Evolutionary conservation across 495 filamentous ascomycete species (phyloP), one percentile per base, ranked within the genome.

Genomic region (Penicillium turbatum): DNA sequence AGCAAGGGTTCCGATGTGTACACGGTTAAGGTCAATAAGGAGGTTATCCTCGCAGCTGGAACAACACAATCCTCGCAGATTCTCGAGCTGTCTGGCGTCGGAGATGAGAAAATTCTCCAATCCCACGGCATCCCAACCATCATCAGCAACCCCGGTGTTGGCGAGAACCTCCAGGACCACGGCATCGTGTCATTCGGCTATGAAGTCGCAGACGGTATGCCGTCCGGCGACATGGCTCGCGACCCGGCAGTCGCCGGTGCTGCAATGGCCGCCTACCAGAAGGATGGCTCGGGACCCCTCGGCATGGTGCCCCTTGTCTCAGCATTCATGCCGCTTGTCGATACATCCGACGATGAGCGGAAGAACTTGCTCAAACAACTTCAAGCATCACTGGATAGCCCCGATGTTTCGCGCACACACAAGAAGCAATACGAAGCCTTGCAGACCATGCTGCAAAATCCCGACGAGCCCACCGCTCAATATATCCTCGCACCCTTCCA

Each of bases 81-180:
- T 2, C 71, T 87, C 9, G 83, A 87, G 58, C 72, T 83, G 0
- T 88, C 85, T 0, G 84, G 85, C 10, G 63, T 87, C 40, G 84
- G 84, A 8, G 59, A 68, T 43, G 32, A 46, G 12, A 40, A 27
- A 1, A 13, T 48, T 6, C 31, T 56, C 26, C 51, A 38, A 43
- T 55, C 49, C 2, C 38, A 51, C 17, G 53, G 51, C 0, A 57
- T 61, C 19, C n/a, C 12, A 6, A 32, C 55, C 1, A 7, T 61
- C 1, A 44, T 78, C 29, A 57, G 75, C 15, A 72, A 73, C 45
- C 61, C 66, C 2, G 65, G 62, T 36, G 78, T 79, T 8, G 77
- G 79, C 9, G 75, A 77, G 51, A 75, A 81, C 56, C 53, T 80
- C 3, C 76, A 79, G 58, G 75, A 81, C 16, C 76, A 79, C 45